These are phyloP conservation scores for Erucastrum elatum DNA, from an alignment of 345 rosid genomes.

Conservation along the genomic window DNA sequence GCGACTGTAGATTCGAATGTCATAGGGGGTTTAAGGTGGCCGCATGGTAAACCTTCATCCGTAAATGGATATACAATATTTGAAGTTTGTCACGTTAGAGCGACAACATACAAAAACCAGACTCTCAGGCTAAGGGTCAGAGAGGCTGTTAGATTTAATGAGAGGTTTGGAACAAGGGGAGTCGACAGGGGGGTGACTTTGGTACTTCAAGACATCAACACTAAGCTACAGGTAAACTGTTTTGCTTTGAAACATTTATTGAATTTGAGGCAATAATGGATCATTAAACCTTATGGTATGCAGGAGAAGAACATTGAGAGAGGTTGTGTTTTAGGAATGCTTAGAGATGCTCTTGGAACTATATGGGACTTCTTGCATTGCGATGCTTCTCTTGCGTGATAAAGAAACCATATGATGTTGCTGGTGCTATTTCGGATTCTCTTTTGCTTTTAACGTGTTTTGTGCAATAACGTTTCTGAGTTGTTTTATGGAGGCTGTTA, in stretches of 20 bases:
- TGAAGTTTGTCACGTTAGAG: constrained; percentile 48
- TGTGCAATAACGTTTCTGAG: not conserved
- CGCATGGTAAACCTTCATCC: constrained; percentile 41
- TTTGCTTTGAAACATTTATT: not conserved
- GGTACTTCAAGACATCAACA: constrained; percentile 52
- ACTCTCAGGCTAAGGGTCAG: constrained; percentile 46
- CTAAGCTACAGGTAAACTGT: constrained; percentile 22
- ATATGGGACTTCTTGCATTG: constrained; percentile 18
- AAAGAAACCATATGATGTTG: not conserved
- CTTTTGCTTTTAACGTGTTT: not conserved
- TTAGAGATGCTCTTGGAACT: constrained; percentile 12
- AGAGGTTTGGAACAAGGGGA: constrained; percentile 41
- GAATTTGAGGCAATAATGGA: not conserved
- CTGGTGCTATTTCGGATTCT: not conserved
- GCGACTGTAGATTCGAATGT: constrained; percentile 52
- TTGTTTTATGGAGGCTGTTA: not conserved
- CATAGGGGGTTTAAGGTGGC: constrained; percentile 67
- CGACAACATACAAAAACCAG: constrained; percentile 39
- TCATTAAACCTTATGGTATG: constrained; percentile 1
- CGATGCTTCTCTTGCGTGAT: not conserved
- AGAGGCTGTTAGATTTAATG: constrained; percentile 51
- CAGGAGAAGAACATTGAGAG: constrained; percentile 25
- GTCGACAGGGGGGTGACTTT: constrained; percentile 37
- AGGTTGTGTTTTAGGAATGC: constrained; percentile 2
- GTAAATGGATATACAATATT: constrained; percentile 43